Base-by-base conservation (phyloP, 768 basidiomycete species). In the Hypsizygus marmoreus region DNA sequence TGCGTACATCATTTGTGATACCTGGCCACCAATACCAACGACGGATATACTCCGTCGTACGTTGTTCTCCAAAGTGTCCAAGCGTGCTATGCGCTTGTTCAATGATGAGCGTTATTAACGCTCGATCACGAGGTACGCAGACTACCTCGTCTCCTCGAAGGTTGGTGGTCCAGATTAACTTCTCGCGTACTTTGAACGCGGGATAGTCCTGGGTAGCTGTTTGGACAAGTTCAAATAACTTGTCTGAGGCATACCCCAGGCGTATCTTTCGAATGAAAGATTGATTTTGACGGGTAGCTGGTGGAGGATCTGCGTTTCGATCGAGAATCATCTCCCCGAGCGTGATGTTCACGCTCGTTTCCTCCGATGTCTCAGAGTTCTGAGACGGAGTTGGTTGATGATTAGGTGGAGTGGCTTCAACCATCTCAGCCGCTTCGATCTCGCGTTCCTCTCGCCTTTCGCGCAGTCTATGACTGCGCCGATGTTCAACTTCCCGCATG, bases 11-110 rank as follows among this genome's bases (percentile, higher is more conserved):
- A 2, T 22, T 33, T 0, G 17, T 10, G 6, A 57, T 29, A 6
- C 16, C 6, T 2, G 53, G 53, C 58, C 58, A 59, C 69, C 65
- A 71, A 41, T 57, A 66, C 55, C 59, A 63, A 0, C 56, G 25
- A 0, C 63, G 51, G 1, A 68, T 22, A 11, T 55, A 55, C 9
- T 55, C 48, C 6, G 37, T 3, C 1, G 49, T 53, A 1, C 40
- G 25, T 22, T 48, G 31, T 0, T 16, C 17, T 3, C 47, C 40
- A 48, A 30, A 48, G 26, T 54, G 52, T 0, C 44, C 52, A 2
- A 54, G 13, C 2, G 36, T 34, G 1, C 11, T 7, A 17, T 54
- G 53, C 3, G 47, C 41, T 29, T 53, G 51, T 9, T 45, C 43
- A 4, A 64, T 30, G 2, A 49, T 49, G 5, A 5, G 46, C 9